A percentile compares a stretch with the other conserved stretches of the same genome.
Conservation (phyloP, 1,284 basidiomycete species). For the Albatrellus sp. region DNA sequence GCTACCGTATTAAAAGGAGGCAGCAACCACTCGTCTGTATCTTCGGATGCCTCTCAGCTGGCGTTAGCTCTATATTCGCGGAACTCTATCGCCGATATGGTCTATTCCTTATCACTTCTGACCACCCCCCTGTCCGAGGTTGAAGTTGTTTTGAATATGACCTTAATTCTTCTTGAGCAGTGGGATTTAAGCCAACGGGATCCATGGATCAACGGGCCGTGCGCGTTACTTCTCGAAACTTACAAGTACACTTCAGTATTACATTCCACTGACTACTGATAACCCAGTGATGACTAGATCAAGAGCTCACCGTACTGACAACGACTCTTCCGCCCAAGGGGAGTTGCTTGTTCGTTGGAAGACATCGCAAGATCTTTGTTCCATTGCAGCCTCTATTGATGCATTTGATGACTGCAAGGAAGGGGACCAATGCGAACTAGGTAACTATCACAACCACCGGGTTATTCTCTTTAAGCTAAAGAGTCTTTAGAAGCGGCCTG, state of each 20-base stretch:
- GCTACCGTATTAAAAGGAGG: neutral
- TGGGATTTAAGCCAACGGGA: constrained; percentile 20
- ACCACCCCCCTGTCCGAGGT: constrained; percentile 9
- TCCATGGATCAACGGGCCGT: constrained; percentile 14
- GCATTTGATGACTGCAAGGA: constrained; percentile 59
- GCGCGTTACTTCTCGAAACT: constrained; percentile 13
- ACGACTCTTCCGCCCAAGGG: constrained; percentile 21
- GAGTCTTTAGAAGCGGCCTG: constrained; percentile 43
- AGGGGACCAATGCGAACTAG: constrained; percentile 45
- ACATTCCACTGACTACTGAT: neutral
- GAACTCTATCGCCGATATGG: constrained; percentile 12
- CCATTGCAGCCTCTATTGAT: constrained; percentile 40
- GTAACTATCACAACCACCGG: neutral
- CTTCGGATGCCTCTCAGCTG: constrained; percentile 9
- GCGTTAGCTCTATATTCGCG: constrained; percentile 11
- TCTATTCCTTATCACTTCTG: constrained; percentile 12
- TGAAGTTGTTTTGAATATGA: constrained; percentile 10
- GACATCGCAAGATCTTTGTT: constrained; percentile 50
- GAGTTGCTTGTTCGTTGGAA: constrained; percentile 34
- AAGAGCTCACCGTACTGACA: constrained; percentile 19
- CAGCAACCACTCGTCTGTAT: neutral
- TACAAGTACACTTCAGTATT: constrained; percentile 21
- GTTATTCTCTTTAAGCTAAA: neutral
- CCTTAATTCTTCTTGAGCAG: constrained; percentile 9
- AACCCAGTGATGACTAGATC: constrained; percentile 18